Evolutionary conservation across 352 stramenopile genomes (phyloP), one percentile per base, ranked within the genome.

Genomic region (Phytophthora pisi): DNA sequence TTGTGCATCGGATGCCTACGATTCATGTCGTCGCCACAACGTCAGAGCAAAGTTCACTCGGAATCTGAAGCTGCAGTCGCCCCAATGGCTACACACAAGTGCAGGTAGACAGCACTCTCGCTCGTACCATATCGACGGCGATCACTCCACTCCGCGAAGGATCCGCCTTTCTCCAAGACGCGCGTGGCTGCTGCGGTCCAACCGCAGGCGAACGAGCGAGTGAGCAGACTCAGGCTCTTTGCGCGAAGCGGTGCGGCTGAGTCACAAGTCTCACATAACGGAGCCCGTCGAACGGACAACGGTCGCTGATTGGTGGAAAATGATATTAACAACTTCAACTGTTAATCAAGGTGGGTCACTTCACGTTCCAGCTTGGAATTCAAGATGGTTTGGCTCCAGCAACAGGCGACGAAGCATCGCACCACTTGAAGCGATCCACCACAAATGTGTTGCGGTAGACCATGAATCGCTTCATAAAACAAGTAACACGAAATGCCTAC

Each of bases 31-130:
- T 45, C 36, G 13, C 36, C 36, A 43, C 36, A 3, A 13, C n/a
- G 40, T 46, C 40, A 36, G 23, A 10, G 24, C 38, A 66, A 61
- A 61, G 43, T 58, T 66, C 20, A 46, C 51, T 56, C 20, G 11
- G 15, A 68, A 54, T 23, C 63, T 70, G 63, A 66, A 66, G 40
- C 57, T 60, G 23, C 46, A 47, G 5, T 26, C 23, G 20, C 20
- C 20, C 20, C 20, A 40, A 28, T 51, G 9, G 45, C 28, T 40
- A 52, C 50, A 42, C 13, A 42, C 13, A 43, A 18, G 36, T 28
- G 59, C 31, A 38, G 36, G 5, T 31, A 31, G 5, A 31, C 6
- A 31, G 28, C 28, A 20, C 20, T 31, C 28, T 31, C 4, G 28
- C 28, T n/a, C 63, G 42, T 31, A 70, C 47, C 56, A 16, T 43